Evolutionary conservation across 331 rosid species (phyloP).

Genomic region (Quercus lobata): DNA sequence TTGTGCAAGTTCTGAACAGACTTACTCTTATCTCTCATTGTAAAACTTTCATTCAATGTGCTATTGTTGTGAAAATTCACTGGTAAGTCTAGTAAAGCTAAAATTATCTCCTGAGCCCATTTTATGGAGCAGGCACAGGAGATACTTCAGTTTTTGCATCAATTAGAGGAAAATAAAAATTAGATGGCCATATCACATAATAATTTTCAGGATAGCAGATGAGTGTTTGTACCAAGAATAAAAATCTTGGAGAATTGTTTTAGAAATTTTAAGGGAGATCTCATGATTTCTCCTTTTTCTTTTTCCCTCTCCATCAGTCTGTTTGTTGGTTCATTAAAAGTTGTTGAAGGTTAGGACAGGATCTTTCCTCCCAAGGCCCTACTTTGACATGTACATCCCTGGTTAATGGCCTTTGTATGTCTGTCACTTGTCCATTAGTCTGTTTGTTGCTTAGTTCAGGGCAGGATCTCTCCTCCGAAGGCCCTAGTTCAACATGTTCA

Average conservation of each 20-base stretch:
- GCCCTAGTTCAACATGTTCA: background rate
- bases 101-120: too few species aligned
- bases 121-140: too few species aligned
- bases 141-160: too few species aligned
- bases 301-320: background rate
- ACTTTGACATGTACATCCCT: background rate
- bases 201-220: conserved; percentile 2
- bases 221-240: background rate
- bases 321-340: background rate
- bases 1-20: background rate
- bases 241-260: conserved; percentile 3
- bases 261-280: background rate
- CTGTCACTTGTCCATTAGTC: background rate
- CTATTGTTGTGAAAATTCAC: background rate
- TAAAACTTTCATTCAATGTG: background rate
- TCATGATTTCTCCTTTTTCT: background rate
- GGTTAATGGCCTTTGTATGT: background rate
- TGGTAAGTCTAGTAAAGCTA: background rate
- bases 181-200: background rate
- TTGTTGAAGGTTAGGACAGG: background rate
- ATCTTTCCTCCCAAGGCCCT: background rate
- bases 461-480: background rate
- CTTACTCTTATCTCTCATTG: background rate
- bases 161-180: background rate
- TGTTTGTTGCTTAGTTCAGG: background rate